Percentiles rank a stretch among this genome's conserved stretches.
Evolutionary conservation across 306 rosid species (phyloP).

Genomic region (Cicer bijugum): DNA sequence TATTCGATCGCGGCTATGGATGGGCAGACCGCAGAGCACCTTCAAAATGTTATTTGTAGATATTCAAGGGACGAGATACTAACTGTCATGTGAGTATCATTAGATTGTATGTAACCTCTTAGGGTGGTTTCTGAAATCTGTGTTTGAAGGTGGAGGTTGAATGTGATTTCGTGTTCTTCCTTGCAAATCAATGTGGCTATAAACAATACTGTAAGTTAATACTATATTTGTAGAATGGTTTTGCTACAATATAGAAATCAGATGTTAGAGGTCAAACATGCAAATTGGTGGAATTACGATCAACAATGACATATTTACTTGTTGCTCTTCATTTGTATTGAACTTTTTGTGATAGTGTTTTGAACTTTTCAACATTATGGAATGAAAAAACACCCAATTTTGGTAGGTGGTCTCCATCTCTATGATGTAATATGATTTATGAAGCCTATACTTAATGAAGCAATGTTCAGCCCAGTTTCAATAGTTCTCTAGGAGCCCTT

Average conservation of each 20-base stretch:
- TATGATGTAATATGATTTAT: slow-evolving; percentile 30
- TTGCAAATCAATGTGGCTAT: neutral
- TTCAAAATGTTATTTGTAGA: slow-evolving; percentile 73
- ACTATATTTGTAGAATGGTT: slow-evolving; percentile 10
- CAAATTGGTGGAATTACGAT: slow-evolving; percentile 17
- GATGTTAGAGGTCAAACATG: slow-evolving; percentile 16
- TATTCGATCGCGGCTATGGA: slow-evolving; percentile 98
- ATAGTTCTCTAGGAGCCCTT: slow-evolving; percentile 8
- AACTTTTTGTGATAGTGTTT: slow-evolving; percentile 25
- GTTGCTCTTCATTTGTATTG: slow-evolving; percentile 17
- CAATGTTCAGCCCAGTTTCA: slow-evolving; percentile 20
- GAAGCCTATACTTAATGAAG: slow-evolving; percentile 19
- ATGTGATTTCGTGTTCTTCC: slow-evolving; percentile 10
- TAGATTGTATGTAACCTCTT: slow-evolving; percentile 18
- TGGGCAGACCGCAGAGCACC: slow-evolving; percentile 99
- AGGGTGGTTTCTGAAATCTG: slow-evolving; percentile 11
- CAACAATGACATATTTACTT: slow-evolving; percentile 12
- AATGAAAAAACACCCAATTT: slow-evolving; percentile 13
- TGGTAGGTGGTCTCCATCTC: slow-evolving; percentile 17
- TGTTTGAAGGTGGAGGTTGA: slow-evolving; percentile 5
- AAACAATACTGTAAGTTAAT: neutral
- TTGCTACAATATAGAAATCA: slow-evolving; percentile 31
- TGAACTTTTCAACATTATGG: neutral
- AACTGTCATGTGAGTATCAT: slow-evolving; percentile 78
- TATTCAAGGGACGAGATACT: slow-evolving; percentile 77